Evolutionary conservation across 2,329 filamentous ascomycete species (phyloP).

Genomic region (Monosporascus sp.): DNA sequence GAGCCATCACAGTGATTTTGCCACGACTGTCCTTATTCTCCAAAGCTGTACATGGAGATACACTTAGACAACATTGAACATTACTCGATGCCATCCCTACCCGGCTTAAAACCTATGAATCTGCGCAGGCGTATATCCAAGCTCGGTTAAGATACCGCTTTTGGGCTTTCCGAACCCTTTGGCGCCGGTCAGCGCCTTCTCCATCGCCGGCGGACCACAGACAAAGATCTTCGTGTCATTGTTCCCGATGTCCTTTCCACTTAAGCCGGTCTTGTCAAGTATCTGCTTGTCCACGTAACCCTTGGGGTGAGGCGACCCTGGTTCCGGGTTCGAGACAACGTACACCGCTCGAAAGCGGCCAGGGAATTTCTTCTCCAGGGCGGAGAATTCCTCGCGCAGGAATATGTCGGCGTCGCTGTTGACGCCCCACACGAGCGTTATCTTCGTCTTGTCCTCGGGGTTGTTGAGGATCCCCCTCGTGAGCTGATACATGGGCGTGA

Average conservation of each 20-base stretch:
- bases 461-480: constrained; percentile 56
- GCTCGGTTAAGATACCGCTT: constrained; percentile 46
- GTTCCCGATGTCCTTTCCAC: constrained; percentile 20
- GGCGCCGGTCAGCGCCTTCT: constrained; percentile 47
- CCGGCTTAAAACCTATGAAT: constrained; percentile 49
- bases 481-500: constrained; percentile 65
- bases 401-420: constrained; percentile 60
- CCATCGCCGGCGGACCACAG: constrained; percentile 65
- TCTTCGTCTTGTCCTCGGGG: constrained; percentile 53
- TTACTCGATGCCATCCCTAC: background rate
- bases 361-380: constrained; percentile 42
- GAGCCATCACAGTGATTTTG: too few relatives aligned
- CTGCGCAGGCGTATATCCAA: constrained; percentile 53
- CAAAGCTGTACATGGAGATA: too few relatives aligned
- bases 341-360: constrained; percentile 53
- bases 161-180: constrained; percentile 20
- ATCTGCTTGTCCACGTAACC: constrained; percentile 55
- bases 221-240: constrained; percentile 57
- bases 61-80: too few relatives aligned
- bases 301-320: constrained; percentile 37
- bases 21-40: too few relatives aligned
- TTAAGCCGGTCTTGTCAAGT: constrained; percentile 40
- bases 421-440: constrained; percentile 62
- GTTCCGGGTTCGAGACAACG: constrained; percentile 44
- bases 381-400: constrained; percentile 49